Percentiles rank a stretch among this genome's conserved stretches.
Evolutionary conservation across 1,139 yeast genomes (phyloP).

Genomic region (Candida labiduridarum): DNA sequence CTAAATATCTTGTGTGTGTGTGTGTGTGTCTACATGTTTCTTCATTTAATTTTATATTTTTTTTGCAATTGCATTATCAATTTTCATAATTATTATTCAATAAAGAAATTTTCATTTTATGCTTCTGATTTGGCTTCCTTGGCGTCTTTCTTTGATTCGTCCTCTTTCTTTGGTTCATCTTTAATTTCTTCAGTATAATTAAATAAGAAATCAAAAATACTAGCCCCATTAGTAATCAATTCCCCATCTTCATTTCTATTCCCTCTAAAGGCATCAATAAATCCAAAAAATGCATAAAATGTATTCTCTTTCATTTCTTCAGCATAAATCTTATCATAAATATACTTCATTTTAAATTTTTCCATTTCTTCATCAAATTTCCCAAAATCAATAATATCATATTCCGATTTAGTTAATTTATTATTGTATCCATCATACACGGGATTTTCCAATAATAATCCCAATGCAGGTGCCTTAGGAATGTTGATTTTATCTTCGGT

Average conservation of each 20-base stretch:
- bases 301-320: conserved; percentile 89
- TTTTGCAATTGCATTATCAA: not conserved
- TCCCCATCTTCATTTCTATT: conserved; percentile 21
- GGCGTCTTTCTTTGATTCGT: not conserved
- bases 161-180: not conserved
- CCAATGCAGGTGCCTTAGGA: conserved; percentile 98
- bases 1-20: not conserved
- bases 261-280: conserved; percentile 71
- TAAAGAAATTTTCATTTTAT: not conserved
- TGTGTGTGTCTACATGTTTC: not conserved
- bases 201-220: conserved; percentile 66
- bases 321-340: conserved; percentile 87
- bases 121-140: not conserved
- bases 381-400: conserved; percentile 72
- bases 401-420: conserved; percentile 74
- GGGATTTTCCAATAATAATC: conserved; percentile 86
- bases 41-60: not conserved
- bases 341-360: conserved; percentile 81
- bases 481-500: conserved; percentile 75
- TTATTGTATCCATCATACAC: conserved; percentile 86
- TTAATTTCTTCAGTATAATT: conserved; percentile 13
- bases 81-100: not conserved
- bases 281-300: conserved; percentile 86
- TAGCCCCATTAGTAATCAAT: conserved; percentile 24
- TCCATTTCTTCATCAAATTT: conserved; percentile 72